These are phyloP conservation scores for Botryotinia calthae DNA, from an alignment of 2,329 filamentous ascomycete species.

Conservation along the genomic window DNA sequence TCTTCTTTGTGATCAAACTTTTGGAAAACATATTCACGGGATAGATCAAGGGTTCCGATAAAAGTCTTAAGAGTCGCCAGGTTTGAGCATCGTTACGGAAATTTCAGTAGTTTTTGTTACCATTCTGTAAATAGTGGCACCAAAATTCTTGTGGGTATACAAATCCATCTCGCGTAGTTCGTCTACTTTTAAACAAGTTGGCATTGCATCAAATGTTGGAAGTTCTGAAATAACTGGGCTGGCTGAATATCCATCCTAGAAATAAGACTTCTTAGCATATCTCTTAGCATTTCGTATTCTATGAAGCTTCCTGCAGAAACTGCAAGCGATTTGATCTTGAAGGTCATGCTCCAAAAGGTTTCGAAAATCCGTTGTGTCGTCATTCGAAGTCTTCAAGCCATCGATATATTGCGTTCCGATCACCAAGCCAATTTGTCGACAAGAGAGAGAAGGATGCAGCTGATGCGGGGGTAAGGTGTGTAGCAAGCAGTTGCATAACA, in stretches of 20 bases:
- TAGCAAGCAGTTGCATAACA: not conserved
- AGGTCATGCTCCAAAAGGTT: not conserved
- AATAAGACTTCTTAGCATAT: not conserved
- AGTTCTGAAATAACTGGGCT: not conserved
- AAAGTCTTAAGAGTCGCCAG: not conserved
- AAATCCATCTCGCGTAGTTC: accelerated
- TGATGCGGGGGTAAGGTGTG: not conserved
- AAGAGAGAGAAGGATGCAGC: not conserved
- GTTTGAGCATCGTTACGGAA: not conserved
- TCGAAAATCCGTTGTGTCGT: not conserved
- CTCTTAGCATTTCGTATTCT: not conserved
- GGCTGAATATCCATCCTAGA: not conserved
- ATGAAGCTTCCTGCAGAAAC: not conserved
- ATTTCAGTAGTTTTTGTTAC: not conserved
- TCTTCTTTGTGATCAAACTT: not conserved
- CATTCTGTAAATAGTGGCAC: not conserved
- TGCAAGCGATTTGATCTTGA: not conserved
- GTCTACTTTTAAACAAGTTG: not conserved
- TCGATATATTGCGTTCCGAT: not conserved
- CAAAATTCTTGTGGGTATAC: not conserved
- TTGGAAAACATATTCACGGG: not conserved
- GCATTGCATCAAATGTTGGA: not conserved
- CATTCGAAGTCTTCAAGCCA: not conserved
- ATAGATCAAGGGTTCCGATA: not conserved
- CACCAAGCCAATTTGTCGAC: not conserved